Conservation (phyloP, 805 yeast genomes). For the Starmerella bombicola region DNA sequence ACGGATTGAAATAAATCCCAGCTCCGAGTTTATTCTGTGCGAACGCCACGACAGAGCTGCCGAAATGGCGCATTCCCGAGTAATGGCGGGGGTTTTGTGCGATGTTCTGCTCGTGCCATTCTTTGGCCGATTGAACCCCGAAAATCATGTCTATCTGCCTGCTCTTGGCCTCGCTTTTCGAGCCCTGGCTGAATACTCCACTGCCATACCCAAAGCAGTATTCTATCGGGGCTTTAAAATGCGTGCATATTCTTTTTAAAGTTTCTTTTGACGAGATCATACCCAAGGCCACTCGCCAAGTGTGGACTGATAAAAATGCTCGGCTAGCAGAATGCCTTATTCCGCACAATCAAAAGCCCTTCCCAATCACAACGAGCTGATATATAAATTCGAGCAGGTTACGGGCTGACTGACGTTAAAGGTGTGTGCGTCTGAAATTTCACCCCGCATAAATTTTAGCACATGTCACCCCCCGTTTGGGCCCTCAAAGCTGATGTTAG, state of each 20-base stretch:
- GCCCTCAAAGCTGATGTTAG: too few relatives aligned
- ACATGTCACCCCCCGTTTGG: too few relatives aligned
- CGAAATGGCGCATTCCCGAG: constrained; percentile 50
- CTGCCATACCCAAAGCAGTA: constrained; percentile 91
- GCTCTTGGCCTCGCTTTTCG: constrained; percentile 29
- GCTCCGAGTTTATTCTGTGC: constrained; percentile 60
- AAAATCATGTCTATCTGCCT: constrained; percentile 75
- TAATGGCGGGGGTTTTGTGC: constrained; percentile 62
- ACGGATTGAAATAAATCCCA: constrained; percentile 91
- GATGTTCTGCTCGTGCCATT: constrained; percentile 68
- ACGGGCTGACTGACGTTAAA: too few relatives aligned
- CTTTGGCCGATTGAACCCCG: constrained; percentile 59
- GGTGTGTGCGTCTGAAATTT: too few relatives aligned
- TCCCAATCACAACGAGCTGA: too few relatives aligned
- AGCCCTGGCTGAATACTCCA: constrained; percentile 74
- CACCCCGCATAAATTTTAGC: too few relatives aligned
- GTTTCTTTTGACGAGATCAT: constrained; percentile 14
- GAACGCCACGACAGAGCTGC: constrained; percentile 43
- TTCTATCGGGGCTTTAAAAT: constrained; percentile 58
- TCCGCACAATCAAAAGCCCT: too few relatives aligned
- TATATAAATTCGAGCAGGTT: too few relatives aligned
- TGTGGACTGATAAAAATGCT: too few relatives aligned
- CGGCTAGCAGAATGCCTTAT: too few relatives aligned
- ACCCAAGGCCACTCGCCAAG: neutral
- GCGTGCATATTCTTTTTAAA: constrained; percentile 39